Evolutionary conservation across 306 rosid genomes (phyloP).

Genomic region (Malus orientalis): DNA sequence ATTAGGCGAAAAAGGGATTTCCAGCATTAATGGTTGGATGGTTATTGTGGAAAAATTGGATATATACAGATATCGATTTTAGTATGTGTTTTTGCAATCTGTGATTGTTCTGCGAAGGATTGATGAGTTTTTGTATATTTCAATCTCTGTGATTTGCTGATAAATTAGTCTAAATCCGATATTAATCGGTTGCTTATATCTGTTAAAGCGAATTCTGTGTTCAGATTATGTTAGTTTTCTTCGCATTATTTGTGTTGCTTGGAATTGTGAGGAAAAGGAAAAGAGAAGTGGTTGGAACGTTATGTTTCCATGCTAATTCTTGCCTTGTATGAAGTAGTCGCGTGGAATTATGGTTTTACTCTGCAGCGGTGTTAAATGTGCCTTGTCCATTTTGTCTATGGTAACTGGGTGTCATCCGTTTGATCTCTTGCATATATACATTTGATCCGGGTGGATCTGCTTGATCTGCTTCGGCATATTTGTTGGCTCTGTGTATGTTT

Average conservation of each 20-base stretch:
- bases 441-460: too few relatives aligned
- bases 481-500: not conserved
- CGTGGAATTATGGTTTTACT: not conserved
- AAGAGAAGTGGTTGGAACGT: not conserved
- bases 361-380: too few relatives aligned
- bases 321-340: not conserved
- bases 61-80: not conserved
- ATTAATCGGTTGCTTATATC: not conserved
- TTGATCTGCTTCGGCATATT: not conserved
- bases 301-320: not conserved
- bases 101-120: not conserved
- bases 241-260: not conserved
- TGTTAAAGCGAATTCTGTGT: not conserved
- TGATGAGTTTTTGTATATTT: not conserved
- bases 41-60: not conserved
- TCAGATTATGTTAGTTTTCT: not conserved
- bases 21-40: not conserved
- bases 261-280: not conserved
- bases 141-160: not conserved
- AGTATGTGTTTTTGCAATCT: not conserved
- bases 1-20: not conserved
- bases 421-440: too few relatives aligned
- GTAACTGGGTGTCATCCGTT: too few relatives aligned
- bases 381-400: too few relatives aligned
- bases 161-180: not conserved